Conservation (phyloP, 371 early-diverging fungal species). For the Conidiobolus incongruus region DNA sequence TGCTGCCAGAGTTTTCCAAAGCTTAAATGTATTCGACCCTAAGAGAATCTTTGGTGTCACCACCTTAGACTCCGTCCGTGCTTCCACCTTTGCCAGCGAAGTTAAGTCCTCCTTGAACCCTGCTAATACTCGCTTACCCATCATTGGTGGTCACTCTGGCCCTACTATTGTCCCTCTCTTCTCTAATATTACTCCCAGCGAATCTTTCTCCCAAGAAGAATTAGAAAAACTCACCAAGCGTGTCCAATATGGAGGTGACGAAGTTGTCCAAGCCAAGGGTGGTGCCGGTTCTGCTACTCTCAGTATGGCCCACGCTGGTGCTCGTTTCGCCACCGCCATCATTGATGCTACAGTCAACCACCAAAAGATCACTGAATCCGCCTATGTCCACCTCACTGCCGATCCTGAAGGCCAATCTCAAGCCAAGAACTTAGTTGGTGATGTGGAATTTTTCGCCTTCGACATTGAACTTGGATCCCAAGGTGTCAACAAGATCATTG, state of each 20-base stretch:
- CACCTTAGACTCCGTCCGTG: constrained; percentile 72
- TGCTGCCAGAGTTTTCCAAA: constrained; percentile 61
- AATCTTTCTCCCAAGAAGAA: constrained; percentile 28
- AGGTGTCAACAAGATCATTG: constrained; percentile 47
- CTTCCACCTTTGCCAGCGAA: constrained; percentile 56
- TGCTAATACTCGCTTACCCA: constrained; percentile 38
- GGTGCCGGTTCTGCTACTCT: constrained; percentile 65
- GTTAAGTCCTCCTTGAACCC: constrained; percentile 10
- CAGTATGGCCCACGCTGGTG: constrained; percentile 82
- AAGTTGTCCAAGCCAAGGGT: constrained; percentile 86
- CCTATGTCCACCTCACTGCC: constrained; percentile 42
- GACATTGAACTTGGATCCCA: constrained; percentile 48
- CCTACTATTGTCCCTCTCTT: constrained; percentile 70
- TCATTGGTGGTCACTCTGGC: constrained; percentile 84
- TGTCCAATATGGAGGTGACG: constrained; percentile 88
- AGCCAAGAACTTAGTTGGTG: constrained; percentile 8
- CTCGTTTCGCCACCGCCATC: constrained; percentile 51
- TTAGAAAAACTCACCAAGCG: constrained; percentile 53
- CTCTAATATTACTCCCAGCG: constrained; percentile 24
- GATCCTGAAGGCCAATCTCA: constrained; percentile 11
- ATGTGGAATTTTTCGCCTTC: constrained; percentile 58
- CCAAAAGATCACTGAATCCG: constrained; percentile 41
- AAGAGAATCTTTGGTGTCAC: constrained; percentile 71
- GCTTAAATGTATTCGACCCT: constrained; percentile 52
- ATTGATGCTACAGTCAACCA: constrained; percentile 38